A percentile compares a stretch with the other conserved stretches of the same genome.
These are phyloP conservation scores for Trichoderma sp. DNA, from an alignment of 2,329 filamentous ascomycete genomes.

Conservation along the genomic window DNA sequence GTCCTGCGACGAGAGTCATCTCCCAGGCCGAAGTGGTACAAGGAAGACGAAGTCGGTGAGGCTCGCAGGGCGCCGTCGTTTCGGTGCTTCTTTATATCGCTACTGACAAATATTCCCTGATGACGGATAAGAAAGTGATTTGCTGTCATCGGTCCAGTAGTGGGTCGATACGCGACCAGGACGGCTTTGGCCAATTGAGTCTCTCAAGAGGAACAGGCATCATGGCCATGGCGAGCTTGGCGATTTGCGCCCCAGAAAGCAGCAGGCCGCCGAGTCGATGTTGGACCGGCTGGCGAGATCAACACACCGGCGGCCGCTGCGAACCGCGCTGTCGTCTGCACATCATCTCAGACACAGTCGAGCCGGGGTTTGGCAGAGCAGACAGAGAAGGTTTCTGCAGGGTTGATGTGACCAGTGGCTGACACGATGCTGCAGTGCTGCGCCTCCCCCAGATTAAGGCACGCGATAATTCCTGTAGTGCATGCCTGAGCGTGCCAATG, in stretches of 20 bases:
- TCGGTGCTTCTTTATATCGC: constrained; percentile 5
- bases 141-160: constrained; percentile 9
- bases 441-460: constrained; percentile 13
- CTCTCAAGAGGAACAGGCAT: constrained; percentile 1
- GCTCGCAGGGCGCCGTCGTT: not conserved
- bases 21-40: not conserved
- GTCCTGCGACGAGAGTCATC: not conserved
- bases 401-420: not conserved
- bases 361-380: not conserved
- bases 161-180: constrained; percentile 11
- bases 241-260: not conserved
- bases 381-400: not conserved
- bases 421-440: constrained; percentile 4
- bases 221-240: not conserved
- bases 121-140: constrained; percentile 13
- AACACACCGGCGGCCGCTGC: not conserved
- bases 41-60: constrained; percentile 15
- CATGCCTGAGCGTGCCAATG: not conserved
- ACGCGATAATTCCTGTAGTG: not conserved
- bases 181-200: constrained; percentile 8
- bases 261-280: not conserved
- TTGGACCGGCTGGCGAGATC: not conserved
- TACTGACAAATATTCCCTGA: constrained; percentile 15
- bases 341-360: not conserved
- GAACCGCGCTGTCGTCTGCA: not conserved